Conservation (phyloP, 106 monocot species). For the Hemerocallis citrina region DNA sequence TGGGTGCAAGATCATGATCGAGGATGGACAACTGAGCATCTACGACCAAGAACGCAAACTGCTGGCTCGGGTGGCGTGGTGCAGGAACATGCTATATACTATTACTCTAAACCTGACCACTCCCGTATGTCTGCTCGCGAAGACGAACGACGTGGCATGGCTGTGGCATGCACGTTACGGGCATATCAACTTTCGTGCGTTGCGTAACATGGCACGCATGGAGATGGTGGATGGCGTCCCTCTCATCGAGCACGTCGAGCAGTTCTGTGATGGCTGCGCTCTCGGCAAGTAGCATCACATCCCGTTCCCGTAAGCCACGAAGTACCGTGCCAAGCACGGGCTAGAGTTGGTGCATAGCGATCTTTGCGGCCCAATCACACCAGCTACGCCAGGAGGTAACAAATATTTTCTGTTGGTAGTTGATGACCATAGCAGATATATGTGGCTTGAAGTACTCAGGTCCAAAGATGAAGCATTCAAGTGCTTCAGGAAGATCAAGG, state of each 20-base stretch:
- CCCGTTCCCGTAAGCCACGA: not conserved
- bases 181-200: not conserved
- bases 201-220: not conserved
- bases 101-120: not conserved
- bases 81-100: not conserved
- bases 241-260: not conserved
- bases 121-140: not conserved
- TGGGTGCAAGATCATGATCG: too few relatives aligned
- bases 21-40: not conserved
- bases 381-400: conserved; percentile 1
- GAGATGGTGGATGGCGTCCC: not conserved
- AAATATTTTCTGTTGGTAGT: conserved; percentile 17
- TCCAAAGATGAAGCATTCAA: conserved; percentile 2
- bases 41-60: not conserved
- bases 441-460: conserved; percentile 9
- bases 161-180: not conserved
- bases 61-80: not conserved
- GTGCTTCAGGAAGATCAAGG: conserved; percentile 7
- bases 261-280: not conserved
- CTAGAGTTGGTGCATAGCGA: conserved; percentile 12
- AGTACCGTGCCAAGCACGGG: not conserved
- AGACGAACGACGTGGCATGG: not conserved
- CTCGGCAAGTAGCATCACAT: not conserved
- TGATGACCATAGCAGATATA: conserved; percentile 13
- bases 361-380: conserved; percentile 14